These are phyloP conservation scores for Trichoderma breve DNA, from an alignment of 2,329 filamentous ascomycete genomes.

Conservation along the genomic window DNA sequence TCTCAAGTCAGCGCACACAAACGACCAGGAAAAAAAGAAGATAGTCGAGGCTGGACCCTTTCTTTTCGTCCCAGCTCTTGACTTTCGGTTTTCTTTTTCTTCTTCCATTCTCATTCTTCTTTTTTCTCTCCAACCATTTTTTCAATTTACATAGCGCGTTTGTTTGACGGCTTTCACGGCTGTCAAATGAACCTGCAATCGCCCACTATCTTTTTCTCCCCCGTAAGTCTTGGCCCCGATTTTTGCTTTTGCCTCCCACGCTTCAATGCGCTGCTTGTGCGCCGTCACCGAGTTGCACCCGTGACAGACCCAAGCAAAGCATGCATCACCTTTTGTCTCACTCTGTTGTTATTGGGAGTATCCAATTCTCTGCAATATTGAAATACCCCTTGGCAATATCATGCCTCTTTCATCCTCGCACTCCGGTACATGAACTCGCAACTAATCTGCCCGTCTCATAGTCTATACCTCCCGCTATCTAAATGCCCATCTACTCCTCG, in stretches of 20 bases:
- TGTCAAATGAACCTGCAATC: constrained; percentile 99
- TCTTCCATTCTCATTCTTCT: not conserved
- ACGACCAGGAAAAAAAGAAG: constrained; percentile 1
- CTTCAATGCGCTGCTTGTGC: not conserved
- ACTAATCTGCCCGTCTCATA: constrained; percentile 34
- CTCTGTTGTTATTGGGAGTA: not conserved
- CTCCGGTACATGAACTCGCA: not conserved
- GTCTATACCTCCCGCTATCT: constrained; percentile 65
- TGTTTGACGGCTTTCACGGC: constrained; percentile 76
- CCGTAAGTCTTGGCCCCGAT: constrained; percentile 50
- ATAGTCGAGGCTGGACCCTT: constrained; percentile 25
- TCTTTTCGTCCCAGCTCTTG: constrained; percentile 22
- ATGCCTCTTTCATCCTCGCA: not conserved
- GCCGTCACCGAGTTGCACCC: not conserved
- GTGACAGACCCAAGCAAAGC: not conserved
- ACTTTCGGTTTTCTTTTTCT: constrained; percentile 2
- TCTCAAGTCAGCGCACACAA: constrained; percentile 19
- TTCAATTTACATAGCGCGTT: constrained; percentile 64
- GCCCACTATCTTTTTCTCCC: constrained; percentile 57
- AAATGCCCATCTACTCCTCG: constrained; percentile 81
- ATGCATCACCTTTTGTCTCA: not conserved
- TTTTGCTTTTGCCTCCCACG: not conserved
- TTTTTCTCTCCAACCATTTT: constrained; percentile 18
- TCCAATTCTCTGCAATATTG: not conserved
- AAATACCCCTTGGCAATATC: not conserved